Base-by-base conservation (phyloP, 208 protist species). In the Trypanosoma cruzi region DNA sequence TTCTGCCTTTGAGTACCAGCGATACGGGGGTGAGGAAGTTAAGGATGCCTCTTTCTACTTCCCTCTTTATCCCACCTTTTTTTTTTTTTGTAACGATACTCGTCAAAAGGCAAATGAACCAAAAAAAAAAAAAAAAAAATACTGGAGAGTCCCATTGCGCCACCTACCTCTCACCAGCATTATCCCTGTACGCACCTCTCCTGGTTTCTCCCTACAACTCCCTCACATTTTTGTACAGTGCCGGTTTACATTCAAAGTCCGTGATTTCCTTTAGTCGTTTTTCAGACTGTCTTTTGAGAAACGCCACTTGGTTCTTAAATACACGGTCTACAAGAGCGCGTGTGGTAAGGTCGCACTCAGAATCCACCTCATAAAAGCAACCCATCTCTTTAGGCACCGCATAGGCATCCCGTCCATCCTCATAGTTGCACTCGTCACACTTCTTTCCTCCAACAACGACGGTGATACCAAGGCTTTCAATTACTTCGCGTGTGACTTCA, bases 401-500 rank as follows among this genome's bases (percentile, higher is more conserved):
- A 68, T 94, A 95, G 31, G 77, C 40, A 7, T 80, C 71, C 13
- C 29, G 37, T 18, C 42, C 48, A 31, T 54, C 54, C 3, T 26
- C 59, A n/a, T n/a, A 37, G 26, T 55, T 67, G 40, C 78, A 62
- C 11, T 57, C 59, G 54, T 89, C 89, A 18, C 50, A 77, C 61
- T 48, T 80, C 64, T 75, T 87, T 32, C 97, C 97, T 31, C 92
- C 75, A 10, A 97, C 89, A 18, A 99, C 98, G 22, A 93, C 58
- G 44, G 67, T 42, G 26, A 96, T 78, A 42, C 91, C 81, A 40
- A 99, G 82, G n/a, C 53, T 75, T 16, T 97, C 84, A 36, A 99
- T 93, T 7, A 99, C 61, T 48, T 96, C 95, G 57, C 95, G 86
- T 14, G 92, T 95, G 4, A 99, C 80, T 18, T 81, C 68, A 46